Conservation (phyloP, 164 flowering plant species). For the Piper betle region DNA sequence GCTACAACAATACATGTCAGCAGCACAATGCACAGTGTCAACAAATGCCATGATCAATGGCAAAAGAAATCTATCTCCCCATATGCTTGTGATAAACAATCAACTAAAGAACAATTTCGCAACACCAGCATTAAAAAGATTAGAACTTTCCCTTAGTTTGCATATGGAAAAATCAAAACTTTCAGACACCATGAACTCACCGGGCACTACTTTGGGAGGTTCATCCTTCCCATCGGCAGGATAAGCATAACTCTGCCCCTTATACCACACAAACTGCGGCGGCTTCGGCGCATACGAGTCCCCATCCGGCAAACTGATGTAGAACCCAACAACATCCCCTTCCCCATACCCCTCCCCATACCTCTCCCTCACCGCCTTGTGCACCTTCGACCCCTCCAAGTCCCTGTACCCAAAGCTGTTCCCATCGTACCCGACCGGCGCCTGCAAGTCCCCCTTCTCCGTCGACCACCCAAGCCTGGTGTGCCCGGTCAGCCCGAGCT, state of each 20-base stretch:
- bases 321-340: slow-evolving; percentile 94
- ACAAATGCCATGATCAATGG: too few relatives aligned
- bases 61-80: background rate
- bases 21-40: too few relatives aligned
- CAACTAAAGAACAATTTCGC: background rate
- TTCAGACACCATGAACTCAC: slow-evolving; percentile 26
- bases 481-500: slow-evolving; percentile 82
- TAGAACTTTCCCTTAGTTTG: background rate
- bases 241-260: slow-evolving; percentile 67
- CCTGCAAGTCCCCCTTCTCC: slow-evolving; percentile 96
- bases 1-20: too few relatives aligned
- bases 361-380: slow-evolving; percentile 82
- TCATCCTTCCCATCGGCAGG: slow-evolving; percentile 69
- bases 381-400: slow-evolving; percentile 80
- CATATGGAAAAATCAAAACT: background rate
- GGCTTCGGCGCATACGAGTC: slow-evolving; percentile 49
- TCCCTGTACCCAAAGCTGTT: slow-evolving; percentile 91
- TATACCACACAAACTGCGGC: slow-evolving; percentile 56
- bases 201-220: slow-evolving; percentile 78
- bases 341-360: slow-evolving; percentile 86
- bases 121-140: background rate
- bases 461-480: slow-evolving; percentile 92
- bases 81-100: background rate
- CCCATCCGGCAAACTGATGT: slow-evolving; percentile 82
- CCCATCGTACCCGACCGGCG: slow-evolving; percentile 91